These are phyloP conservation scores for Pichia thaimueangensis DNA, from an alignment of 805 yeast genomes.

Conservation along the genomic window DNA sequence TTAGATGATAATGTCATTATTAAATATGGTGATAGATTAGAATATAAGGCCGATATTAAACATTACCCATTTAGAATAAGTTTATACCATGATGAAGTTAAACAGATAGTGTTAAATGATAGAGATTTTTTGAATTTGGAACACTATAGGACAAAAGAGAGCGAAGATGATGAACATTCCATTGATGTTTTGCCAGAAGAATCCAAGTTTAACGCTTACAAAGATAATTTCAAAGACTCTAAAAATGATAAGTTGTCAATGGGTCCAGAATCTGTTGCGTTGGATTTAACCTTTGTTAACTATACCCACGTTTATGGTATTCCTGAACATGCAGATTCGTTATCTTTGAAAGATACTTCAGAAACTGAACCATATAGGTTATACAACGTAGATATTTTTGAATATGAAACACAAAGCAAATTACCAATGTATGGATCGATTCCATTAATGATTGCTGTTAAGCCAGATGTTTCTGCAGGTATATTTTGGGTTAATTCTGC, in stretches of 20 bases:
- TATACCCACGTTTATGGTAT: constrained; percentile 78
- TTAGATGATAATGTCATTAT: constrained; percentile 18
- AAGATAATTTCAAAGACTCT: constrained; percentile 66
- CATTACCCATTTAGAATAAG: constrained; percentile 45
- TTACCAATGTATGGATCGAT: constrained; percentile 94
- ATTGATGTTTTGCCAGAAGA: constrained; percentile 51
- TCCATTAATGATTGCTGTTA: constrained; percentile 76
- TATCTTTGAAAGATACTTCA: constrained; percentile 66
- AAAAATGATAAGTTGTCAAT: constrained; percentile 57
- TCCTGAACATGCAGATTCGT: constrained; percentile 89
- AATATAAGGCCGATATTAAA: constrained; percentile 38
- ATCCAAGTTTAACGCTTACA: constrained; percentile 57
- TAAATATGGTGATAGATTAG: constrained; percentile 32
- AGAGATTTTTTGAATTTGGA: constrained; percentile 72
- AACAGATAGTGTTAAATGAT: constrained; percentile 59
- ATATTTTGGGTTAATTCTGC: constrained; percentile 91
- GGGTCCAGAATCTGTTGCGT: constrained; percentile 86
- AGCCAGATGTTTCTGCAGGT: constrained; percentile 55
- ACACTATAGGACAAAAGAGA: constrained; percentile 54
- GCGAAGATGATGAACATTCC: constrained; percentile 31
- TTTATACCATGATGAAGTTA: constrained; percentile 38
- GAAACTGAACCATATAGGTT: constrained; percentile 72
- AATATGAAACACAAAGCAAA: constrained; percentile 75
- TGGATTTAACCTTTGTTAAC: constrained; percentile 64
- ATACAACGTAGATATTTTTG: constrained; percentile 92